These are phyloP conservation scores for Massarina eburnea DNA, from an alignment of 2,329 filamentous ascomycete species.

Conservation along the genomic window DNA sequence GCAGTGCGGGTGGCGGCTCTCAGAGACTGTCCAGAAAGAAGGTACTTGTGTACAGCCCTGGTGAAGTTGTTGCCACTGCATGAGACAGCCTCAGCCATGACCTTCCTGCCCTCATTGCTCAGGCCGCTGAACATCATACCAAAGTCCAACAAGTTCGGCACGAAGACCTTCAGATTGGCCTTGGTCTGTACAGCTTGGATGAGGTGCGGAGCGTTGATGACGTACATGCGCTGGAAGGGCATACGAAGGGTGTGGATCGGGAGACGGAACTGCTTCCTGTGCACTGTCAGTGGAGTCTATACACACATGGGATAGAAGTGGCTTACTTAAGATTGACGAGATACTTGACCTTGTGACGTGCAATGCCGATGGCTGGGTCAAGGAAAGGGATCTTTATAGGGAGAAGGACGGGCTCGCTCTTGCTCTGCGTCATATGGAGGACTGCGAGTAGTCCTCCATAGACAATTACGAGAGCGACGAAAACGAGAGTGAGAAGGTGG, in stretches of 20 bases:
- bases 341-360: conserved; percentile 16
- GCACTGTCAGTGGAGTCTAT: not conserved
- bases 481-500: not conserved
- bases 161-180: conserved; percentile 41
- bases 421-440: conserved; percentile 16
- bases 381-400: conserved; percentile 19
- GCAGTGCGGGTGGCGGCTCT: conserved; percentile 42
- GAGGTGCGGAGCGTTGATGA: conserved; percentile 43
- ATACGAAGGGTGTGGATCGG: conserved; percentile 48
- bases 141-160: conserved; percentile 38
- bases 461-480: not conserved
- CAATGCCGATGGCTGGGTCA: conserved; percentile 16
- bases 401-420: conserved; percentile 16
- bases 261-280: conserved; percentile 14
- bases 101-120: conserved; percentile 16
- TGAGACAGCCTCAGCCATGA: conserved; percentile 23
- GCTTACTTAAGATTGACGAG: conserved; percentile 14
- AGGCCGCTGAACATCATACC: conserved; percentile 34
- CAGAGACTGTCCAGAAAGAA: conserved; percentile 35
- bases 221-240: conserved; percentile 47
- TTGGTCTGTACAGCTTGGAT: conserved; percentile 45
- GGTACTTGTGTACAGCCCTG: conserved; percentile 39
- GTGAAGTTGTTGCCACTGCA: conserved; percentile 43
- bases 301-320: not conserved
- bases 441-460: conserved; percentile 8